Evolutionary conservation across 2,329 filamentous ascomycete genomes (phyloP).

Genomic region (Sporothrix schenckii): DNA sequence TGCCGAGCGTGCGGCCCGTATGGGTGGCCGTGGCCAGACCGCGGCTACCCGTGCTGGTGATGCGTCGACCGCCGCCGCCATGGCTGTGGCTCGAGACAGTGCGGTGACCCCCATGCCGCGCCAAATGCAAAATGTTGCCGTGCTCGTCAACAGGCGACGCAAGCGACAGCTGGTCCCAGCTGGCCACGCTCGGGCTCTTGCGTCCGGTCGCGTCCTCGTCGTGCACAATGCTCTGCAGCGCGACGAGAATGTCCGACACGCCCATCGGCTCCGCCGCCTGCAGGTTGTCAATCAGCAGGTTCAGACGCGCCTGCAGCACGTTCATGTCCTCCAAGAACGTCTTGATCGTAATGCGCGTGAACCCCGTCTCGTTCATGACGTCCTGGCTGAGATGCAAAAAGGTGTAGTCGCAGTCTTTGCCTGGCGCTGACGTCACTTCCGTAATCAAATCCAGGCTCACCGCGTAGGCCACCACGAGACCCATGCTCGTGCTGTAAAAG

Average conservation of each 20-base stretch:
- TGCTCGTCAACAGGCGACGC: slow-evolving; percentile 22
- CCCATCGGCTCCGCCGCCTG: slow-evolving; percentile 70
- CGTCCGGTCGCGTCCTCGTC: slow-evolving; percentile 60
- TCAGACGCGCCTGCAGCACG: slow-evolving; percentile 79
- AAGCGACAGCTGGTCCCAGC: slow-evolving; percentile 81
- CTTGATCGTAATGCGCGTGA: slow-evolving; percentile 81
- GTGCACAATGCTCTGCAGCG: slow-evolving; percentile 72
- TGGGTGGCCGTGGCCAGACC: neutral
- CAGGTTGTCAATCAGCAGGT: slow-evolving; percentile 80
- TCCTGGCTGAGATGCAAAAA: slow-evolving; percentile 76
- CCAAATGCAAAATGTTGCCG: slow-evolving; percentile 62
- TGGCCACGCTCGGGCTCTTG: slow-evolving; percentile 75
- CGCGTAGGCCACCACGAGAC: slow-evolving; percentile 80
- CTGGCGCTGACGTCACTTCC: slow-evolving; percentile 87
- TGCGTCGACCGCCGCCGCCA: neutral
- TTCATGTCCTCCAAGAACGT: slow-evolving; percentile 87
- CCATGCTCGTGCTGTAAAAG: slow-evolving; percentile 95
- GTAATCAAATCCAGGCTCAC: slow-evolving; percentile 75
- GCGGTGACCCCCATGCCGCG: slow-evolving; percentile 41
- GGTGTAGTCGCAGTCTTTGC: slow-evolving; percentile 89
- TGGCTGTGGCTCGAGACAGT: slow-evolving; percentile 39
- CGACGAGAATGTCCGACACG: slow-evolving; percentile 69
- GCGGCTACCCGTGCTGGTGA: slow-evolving; percentile 11
- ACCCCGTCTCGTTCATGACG: slow-evolving; percentile 60
- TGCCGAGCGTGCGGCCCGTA: slow-evolving; percentile 54